phyloP scores from a whole-genome alignment of 306 rosid species.

The Echinosophora koreensis region DNA sequence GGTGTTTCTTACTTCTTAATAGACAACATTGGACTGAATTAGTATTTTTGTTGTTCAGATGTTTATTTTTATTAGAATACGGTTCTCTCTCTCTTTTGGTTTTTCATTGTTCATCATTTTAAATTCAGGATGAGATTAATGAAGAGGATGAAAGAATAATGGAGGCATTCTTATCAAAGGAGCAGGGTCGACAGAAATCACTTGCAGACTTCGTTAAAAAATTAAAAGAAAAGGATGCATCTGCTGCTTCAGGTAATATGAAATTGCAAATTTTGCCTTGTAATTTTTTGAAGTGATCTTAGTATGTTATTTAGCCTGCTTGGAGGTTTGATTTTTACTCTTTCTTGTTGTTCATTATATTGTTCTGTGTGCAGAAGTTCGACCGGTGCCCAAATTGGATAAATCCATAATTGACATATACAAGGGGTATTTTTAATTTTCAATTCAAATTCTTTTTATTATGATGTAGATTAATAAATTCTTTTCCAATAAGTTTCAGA shows the following conservation, averaged over 20 bases:
- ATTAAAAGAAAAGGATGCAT: constrained; percentile 72
- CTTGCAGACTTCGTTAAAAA: constrained; percentile 74
- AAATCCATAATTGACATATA: constrained; percentile 68
- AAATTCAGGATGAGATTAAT: constrained; percentile 62
- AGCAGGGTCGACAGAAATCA: constrained; percentile 59
- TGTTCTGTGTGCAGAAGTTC: constrained; percentile 62
- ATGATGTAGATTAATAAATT: constrained; percentile 7
- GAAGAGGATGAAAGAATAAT: constrained; percentile 77
- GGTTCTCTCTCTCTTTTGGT: neutral
- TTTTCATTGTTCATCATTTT: constrained; percentile 1
- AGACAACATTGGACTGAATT: neutral
- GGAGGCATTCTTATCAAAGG: constrained; percentile 67
- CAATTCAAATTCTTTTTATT: constrained; percentile 15
- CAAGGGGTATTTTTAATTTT: constrained; percentile 64
- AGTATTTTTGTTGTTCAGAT: neutral
- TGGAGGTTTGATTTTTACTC: constrained; percentile 27
- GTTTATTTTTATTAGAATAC: neutral
- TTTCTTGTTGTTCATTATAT: constrained; percentile 22
- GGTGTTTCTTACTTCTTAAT: neutral
- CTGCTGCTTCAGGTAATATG: constrained; percentile 62
- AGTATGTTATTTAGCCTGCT: neutral
- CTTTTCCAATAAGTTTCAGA: neutral
- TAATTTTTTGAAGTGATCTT: neutral
- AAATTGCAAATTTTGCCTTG: neutral
- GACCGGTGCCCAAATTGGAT: constrained; percentile 78